Evolutionary conservation across 305 asterid genomes (phyloP).

Genomic region (Petunia hybrid): DNA sequence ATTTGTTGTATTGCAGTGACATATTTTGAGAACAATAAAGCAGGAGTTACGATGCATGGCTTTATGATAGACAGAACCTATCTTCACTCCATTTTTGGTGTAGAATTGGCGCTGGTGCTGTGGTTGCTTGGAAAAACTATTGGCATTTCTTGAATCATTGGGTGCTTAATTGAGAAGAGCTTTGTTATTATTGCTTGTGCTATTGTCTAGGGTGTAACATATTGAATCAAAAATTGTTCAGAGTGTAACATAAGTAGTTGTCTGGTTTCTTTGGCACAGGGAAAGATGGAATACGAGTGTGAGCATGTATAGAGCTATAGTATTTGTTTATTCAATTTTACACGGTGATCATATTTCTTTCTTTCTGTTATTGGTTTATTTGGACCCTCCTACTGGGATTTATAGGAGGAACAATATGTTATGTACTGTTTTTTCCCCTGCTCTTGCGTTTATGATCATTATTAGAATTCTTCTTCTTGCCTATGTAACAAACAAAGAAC

Average conservation of each 20-base stretch:
- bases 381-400: not conserved
- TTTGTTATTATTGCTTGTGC: not conserved
- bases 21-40: constrained; percentile 68
- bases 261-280: not conserved
- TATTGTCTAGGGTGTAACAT: not conserved
- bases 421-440: not conserved
- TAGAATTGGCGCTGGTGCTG: constrained; percentile 59
- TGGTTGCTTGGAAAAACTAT: constrained; percentile 72
- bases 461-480: not conserved
- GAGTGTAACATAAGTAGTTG: not conserved
- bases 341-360: not conserved
- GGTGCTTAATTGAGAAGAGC: not conserved
- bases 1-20: constrained; percentile 43
- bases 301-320: constrained; percentile 20
- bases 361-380: constrained; percentile 6
- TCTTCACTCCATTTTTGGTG: constrained; percentile 61
- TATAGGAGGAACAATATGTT: not conserved
- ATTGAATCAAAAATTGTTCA: not conserved
- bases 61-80: constrained; percentile 65
- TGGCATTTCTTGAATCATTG: constrained; percentile 48
- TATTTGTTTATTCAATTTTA: constrained; percentile 27
- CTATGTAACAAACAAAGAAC: no score
- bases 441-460: not conserved
- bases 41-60: constrained; percentile 68
- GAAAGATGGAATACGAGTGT: constrained; percentile 1